These are phyloP conservation scores for Tilletia caries DNA, from an alignment of 1,284 basidiomycete species.

Conservation along the genomic window DNA sequence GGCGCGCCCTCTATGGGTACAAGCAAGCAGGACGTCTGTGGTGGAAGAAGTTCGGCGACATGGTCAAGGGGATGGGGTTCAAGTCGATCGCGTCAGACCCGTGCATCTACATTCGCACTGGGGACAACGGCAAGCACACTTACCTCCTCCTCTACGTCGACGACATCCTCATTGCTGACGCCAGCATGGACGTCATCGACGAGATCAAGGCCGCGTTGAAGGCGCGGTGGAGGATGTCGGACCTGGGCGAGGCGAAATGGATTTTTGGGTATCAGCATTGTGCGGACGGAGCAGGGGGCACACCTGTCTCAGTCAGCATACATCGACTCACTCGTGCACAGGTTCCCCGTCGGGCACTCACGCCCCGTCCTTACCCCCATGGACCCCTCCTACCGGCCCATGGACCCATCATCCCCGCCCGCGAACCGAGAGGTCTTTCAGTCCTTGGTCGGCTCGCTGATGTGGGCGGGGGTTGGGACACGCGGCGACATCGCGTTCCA, in stretches of 20 bases:
- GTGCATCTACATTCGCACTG: not conserved
- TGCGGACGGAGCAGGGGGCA: not conserved
- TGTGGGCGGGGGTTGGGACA: slow-evolving; percentile 56
- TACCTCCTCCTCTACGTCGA: not conserved
- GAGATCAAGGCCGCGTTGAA: not conserved
- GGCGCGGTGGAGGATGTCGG: not conserved
- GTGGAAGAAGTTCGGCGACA: not conserved
- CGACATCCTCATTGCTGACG: too few relatives aligned
- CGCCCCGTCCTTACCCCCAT: not conserved
- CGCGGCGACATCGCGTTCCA: slow-evolving; percentile 57
- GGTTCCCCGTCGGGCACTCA: not conserved
- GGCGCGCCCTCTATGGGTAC: not conserved
- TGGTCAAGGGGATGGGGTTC: not conserved
- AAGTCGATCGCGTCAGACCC: not conserved
- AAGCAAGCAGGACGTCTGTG: not conserved
- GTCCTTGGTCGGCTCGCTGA: slow-evolving; percentile 54
- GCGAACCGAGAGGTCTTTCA: not conserved
- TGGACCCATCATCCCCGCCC: not conserved
- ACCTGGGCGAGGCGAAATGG: not conserved
- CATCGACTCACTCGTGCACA: not conserved
- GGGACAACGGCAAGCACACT: too few relatives aligned
- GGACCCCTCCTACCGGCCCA: not conserved
- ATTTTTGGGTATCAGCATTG: not conserved
- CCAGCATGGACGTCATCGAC: not conserved
- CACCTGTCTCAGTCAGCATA: not conserved